Conservation (phyloP, 2,329 filamentous ascomycete genomes). For the Erysiphe pulchra region DNA sequence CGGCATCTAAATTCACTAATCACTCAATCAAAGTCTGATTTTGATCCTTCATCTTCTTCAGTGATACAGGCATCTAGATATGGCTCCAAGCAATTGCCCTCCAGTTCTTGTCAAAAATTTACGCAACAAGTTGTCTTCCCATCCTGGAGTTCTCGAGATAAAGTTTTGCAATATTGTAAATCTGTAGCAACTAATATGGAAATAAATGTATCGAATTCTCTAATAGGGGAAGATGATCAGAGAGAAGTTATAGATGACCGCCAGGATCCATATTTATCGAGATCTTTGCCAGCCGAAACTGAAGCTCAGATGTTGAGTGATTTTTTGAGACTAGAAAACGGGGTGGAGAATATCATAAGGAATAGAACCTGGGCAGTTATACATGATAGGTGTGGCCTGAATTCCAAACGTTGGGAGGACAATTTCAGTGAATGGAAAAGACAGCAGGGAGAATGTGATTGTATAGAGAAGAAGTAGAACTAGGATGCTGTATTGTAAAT, state of each 20-base stretch:
- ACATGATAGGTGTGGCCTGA: conserved; percentile 43
- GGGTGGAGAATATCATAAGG: conserved; percentile 56
- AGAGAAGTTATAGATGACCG: conserved; percentile 49
- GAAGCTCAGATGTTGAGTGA: conserved; percentile 56
- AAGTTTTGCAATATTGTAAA: conserved; percentile 74
- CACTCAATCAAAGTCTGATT: conserved; percentile 44
- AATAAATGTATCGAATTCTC: conserved; percentile 28
- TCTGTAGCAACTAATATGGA: conserved; percentile 70
- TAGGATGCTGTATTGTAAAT: neutral
- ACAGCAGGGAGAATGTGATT: neutral
- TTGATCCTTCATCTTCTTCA: conserved; percentile 57
- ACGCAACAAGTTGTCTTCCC: conserved; percentile 61
- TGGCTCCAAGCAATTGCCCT: conserved; percentile 25
- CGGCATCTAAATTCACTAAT: conserved; percentile 80
- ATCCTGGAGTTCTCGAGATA: conserved; percentile 60
- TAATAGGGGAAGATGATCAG: conserved; percentile 40
- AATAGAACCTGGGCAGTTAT: conserved; percentile 60
- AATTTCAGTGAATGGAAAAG: conserved; percentile 35
- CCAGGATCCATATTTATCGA: conserved; percentile 68
- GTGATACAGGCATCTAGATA: conserved; percentile 23
- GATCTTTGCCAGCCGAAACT: conserved; percentile 58
- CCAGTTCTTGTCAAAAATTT: conserved; percentile 41
- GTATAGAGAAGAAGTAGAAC: neutral
- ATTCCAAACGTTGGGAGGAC: conserved; percentile 33
- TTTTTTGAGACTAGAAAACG: conserved; percentile 47